phyloP scores from a whole-genome alignment of 208 protist species.

The Herpetomonas samuelpessoai region DNA sequence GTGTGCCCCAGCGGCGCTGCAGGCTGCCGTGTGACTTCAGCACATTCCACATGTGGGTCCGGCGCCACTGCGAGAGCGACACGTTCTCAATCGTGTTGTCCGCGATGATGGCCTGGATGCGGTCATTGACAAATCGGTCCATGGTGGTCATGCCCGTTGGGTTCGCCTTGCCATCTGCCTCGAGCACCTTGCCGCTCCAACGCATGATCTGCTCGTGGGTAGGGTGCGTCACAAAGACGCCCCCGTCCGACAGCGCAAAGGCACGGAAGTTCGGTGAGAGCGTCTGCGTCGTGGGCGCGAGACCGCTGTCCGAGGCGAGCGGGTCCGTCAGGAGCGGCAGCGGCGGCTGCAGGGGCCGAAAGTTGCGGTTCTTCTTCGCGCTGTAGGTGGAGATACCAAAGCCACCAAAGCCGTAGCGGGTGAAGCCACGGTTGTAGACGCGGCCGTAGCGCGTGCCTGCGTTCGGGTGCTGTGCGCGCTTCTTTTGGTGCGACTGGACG shows the following conservation, averaged over 20 bases:
- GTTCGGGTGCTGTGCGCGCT: constrained; percentile 76
- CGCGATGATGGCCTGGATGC: constrained; percentile 87
- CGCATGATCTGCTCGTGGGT: constrained; percentile 81
- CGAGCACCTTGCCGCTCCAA: constrained; percentile 68
- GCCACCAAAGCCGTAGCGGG: constrained; percentile 86
- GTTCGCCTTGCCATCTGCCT: constrained; percentile 49
- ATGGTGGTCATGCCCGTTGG: constrained; percentile 57
- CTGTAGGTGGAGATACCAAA: constrained; percentile 90
- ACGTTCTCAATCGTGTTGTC: constrained; percentile 87
- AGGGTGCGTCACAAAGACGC: constrained; percentile 79
- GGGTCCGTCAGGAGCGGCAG: constrained; percentile 11
- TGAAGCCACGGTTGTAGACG: constrained; percentile 85
- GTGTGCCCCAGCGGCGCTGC: constrained; percentile 73
- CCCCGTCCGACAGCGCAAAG: constrained; percentile 78
- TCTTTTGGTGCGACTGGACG: constrained; percentile 86
- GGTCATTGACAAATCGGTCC: constrained; percentile 78
- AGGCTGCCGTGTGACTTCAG: constrained; percentile 80
- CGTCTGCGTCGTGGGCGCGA: constrained; percentile 61
- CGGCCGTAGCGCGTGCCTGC: constrained; percentile 86
- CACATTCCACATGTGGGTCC: constrained; percentile 82
- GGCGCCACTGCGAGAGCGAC: constrained; percentile 79
- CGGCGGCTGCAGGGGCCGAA: constrained; percentile 33
- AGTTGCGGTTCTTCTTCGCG: constrained; percentile 77
- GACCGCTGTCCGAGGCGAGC: constrained; percentile 36
- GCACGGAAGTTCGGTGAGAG: constrained; percentile 83